Percentiles rank a stretch among this genome's conserved stretches.
Conservation (phyloP, 257 asterid species). For the Salvia splendens region DNA sequence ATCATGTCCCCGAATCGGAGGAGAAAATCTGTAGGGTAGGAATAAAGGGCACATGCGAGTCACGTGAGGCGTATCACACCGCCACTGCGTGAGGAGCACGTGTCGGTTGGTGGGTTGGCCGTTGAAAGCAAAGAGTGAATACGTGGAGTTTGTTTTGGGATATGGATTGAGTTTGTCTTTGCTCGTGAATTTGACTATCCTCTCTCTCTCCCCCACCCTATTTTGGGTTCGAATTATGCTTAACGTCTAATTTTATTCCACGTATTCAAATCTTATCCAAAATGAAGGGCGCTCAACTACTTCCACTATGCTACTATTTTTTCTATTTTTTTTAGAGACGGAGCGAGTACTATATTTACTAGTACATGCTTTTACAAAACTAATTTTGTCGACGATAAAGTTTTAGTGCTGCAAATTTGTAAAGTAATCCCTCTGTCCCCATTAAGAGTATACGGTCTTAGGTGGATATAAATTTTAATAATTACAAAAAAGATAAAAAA, state of each 20-base stretch:
- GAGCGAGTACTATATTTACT: too few relatives aligned
- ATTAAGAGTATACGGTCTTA: too few relatives aligned
- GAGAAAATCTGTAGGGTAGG: slow-evolving; percentile 35
- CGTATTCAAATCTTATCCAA: slow-evolving; percentile 41
- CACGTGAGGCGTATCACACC: slow-evolving; percentile 40
- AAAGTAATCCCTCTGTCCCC: too few relatives aligned
- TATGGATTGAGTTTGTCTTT: slow-evolving; percentile 39
- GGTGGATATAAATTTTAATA: too few relatives aligned
- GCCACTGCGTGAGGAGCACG: slow-evolving; percentile 37
- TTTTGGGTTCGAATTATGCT: background rate
- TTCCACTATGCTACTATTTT: background rate
- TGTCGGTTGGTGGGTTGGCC: slow-evolving; percentile 37
- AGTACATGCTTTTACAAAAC: too few relatives aligned
- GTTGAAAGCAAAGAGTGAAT: slow-evolving; percentile 33
- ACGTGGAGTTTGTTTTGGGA: slow-evolving; percentile 39
- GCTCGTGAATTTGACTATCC: slow-evolving; percentile 40
- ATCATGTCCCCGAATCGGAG: slow-evolving; percentile 27
- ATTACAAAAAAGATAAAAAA: too few relatives aligned
- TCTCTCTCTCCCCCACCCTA: too few relatives aligned
- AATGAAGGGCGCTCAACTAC: slow-evolving; percentile 14
- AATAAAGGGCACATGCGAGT: slow-evolving; percentile 21
- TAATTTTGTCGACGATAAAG: too few relatives aligned
- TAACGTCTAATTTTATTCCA: slow-evolving; percentile 20
- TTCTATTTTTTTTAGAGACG: too few relatives aligned
- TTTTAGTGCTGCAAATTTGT: too few relatives aligned